Evolutionary conservation across 345 rosid genomes (phyloP).

Genomic region (Excoecaria cochinchinensis): DNA sequence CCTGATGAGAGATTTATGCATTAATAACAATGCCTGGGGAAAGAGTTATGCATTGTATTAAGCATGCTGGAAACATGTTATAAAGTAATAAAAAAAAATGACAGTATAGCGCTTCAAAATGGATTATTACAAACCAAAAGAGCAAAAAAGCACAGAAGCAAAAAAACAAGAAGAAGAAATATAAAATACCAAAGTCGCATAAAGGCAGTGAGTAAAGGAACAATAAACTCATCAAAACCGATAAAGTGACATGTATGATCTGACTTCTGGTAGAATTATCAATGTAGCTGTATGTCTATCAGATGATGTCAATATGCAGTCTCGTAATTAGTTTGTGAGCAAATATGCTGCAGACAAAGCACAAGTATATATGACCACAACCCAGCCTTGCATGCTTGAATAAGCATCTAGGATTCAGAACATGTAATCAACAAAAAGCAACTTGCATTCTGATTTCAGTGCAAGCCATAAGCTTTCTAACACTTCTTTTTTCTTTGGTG

Average conservation of each 20-base stretch:
- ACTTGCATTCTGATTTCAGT: too few species aligned
- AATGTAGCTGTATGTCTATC: not conserved
- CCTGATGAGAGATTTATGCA: not conserved
- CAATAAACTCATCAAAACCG: not conserved
- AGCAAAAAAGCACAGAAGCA: not conserved
- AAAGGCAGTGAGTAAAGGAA: not conserved
- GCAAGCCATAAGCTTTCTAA: too few species aligned
- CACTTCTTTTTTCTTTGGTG: too few species aligned
- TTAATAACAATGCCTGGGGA: not conserved
- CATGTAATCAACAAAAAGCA: too few species aligned
- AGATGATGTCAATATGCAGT: not conserved
- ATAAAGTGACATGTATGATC: not conserved
- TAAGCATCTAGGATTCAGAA: too few species aligned
- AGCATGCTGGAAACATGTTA: too few species aligned
- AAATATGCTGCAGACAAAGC: not conserved
- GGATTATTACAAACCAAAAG: not conserved
- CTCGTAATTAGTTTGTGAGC: not conserved
- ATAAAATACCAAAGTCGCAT: not conserved
- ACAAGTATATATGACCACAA: not conserved
- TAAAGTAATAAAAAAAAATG: not conserved
- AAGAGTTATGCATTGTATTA: not conserved
- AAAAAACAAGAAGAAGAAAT: not conserved
- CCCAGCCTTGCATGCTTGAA: not conserved
- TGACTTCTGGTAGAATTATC: not conserved
- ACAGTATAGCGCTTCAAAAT: not conserved